Evolutionary conservation across 2,329 filamentous ascomycete species (phyloP), one percentile per base, ranked within the genome.

Genomic region (Colletotrichum sp.): DNA sequence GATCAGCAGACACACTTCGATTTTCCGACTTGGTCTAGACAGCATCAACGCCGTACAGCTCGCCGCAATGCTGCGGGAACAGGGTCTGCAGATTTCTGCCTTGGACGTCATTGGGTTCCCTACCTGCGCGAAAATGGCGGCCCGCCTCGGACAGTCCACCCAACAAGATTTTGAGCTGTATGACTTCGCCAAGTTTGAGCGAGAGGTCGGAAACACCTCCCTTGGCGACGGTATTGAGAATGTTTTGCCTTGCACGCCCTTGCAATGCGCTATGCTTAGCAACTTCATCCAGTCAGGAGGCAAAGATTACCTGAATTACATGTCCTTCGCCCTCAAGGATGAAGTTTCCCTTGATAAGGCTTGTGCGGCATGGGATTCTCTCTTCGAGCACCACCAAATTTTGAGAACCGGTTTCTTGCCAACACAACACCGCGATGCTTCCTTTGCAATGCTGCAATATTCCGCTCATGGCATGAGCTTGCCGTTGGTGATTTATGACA

Each of bases 11-110:
- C 82, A 89, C 12, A 95, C 92, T 0, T 95, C 95, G 0, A 95
- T 99, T 65, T 98, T 96, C 80, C 92, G 94, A 74, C 90, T 98
- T n/a, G 96, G 96, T 0, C 87, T 98, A 5, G 96, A 98, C 84
- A 98, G 96, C 82, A 97, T 99, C 80, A 96, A 94, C 76, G 95
- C 95, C 1, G 90, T 93, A 7, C 96, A 98, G 80, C 88, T 98
- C 12, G 95, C 95, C 1, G 89, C 91, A 2, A 85, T 89, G 30
- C 86, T 98, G 18, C 91, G 93, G 21, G 90, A 88, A 52, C 80
- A 89, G 21, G 92, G 92, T 0, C 86, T 92, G 52, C 80, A 83
- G 2, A 84, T 96, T 0, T 91, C 92, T 2, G 92, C 94, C 0
- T 90, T 92, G 2, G 95, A 98, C 82, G 92, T 98, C 16, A 90